A percentile compares a stretch with the other conserved stretches of the same genome.
These are phyloP conservation scores for Coemansia reversa DNA, from an alignment of 192 early-diverging fungal genomes.

Conservation along the genomic window DNA sequence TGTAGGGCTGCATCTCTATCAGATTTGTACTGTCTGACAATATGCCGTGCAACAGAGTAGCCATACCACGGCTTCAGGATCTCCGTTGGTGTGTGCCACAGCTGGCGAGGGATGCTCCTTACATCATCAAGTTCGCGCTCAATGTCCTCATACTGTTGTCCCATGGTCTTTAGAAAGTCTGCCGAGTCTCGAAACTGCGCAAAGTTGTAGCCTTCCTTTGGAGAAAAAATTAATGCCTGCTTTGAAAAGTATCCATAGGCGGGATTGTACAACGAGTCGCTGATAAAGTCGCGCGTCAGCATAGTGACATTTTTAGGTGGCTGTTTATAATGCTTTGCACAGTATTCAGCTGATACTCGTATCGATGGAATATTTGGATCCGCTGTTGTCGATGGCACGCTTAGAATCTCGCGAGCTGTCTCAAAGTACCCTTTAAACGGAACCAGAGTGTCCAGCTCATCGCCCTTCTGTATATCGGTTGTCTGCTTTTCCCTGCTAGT, in stretches of 20 bases:
- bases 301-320: conserved; percentile 65
- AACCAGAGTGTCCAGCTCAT: conserved; percentile 4
- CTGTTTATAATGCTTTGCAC: conserved; percentile 19
- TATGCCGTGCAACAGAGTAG: conserved; percentile 85
- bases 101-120: conserved; percentile 76
- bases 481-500: not conserved
- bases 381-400: conserved; percentile 46
- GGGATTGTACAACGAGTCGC: conserved; percentile 94
- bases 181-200: conserved; percentile 64
- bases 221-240: conserved; percentile 81
- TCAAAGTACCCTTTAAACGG: conserved; percentile 34
- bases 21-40: conserved; percentile 74
- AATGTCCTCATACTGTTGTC: conserved; percentile 75
- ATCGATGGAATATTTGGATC: conserved; percentile 32
- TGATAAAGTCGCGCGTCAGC: conserved; percentile 88
- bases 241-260: conserved; percentile 97
- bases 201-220: conserved; percentile 64
- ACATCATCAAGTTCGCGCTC: conserved; percentile 74
- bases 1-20: conserved; percentile 29
- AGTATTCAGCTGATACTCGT: conserved; percentile 46
- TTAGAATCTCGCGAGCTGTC: conserved; percentile 39
- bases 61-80: conserved; percentile 93
- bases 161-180: conserved; percentile 72
- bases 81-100: conserved; percentile 99
- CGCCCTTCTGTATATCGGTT: not conserved